Evolutionary conservation across 2,329 filamentous ascomycete species (phyloP), one percentile per base, ranked within the genome.

Genomic region (Cercospora zeae-maydis): DNA sequence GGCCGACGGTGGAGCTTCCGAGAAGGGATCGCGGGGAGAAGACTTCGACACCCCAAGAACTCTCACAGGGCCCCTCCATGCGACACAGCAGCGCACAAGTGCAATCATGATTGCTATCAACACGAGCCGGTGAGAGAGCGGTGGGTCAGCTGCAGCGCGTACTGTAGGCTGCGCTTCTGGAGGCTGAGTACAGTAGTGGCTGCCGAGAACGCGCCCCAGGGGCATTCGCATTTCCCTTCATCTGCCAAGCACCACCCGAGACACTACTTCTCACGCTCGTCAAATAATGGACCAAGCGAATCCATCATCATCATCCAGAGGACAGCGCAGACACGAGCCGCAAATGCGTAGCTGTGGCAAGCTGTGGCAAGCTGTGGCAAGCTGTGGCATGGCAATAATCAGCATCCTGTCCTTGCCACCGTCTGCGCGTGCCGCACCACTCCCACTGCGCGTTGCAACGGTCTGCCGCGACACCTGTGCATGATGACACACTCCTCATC

Each of bases 51-150:
- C 37, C n/a, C n/a, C n/a, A n/a, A n/a, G n/a, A n/a, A n/a, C n/a
- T n/a, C n/a, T n/a, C n/a, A n/a, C n/a, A n/a, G n/a, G n/a, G n/a
- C n/a, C n/a, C n/a, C n/a, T 45, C 19, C 19, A 24, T 16, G 39
- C 39, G 39, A 45, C 39, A 45, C 19, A 16, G 16, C 21, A 16
- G 39, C 39, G 16, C 19, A 13, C 16, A 24, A 45, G 39, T n/a
- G n/a, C n/a, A n/a, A n/a, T n/a, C n/a, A 55, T 36, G 58, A 61
- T 61, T 61, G 49, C 36, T 34, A 24, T 34, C 14, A 61, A 3
- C 24, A n/a, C n/a, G n/a, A n/a, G n/a, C n/a, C n/a, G n/a, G n/a
- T n/a, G n/a, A n/a, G n/a, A 6, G 24, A 27, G 31, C 37, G 19
- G 36, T 47, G 36, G 47, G 33, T 52, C 39, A n/a, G 21, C 19